Percentiles rank a stretch among this genome's conserved stretches.
Evolutionary conservation across 306 rosid genomes (phyloP).

Genomic region (Cucumis hystrix): DNA sequence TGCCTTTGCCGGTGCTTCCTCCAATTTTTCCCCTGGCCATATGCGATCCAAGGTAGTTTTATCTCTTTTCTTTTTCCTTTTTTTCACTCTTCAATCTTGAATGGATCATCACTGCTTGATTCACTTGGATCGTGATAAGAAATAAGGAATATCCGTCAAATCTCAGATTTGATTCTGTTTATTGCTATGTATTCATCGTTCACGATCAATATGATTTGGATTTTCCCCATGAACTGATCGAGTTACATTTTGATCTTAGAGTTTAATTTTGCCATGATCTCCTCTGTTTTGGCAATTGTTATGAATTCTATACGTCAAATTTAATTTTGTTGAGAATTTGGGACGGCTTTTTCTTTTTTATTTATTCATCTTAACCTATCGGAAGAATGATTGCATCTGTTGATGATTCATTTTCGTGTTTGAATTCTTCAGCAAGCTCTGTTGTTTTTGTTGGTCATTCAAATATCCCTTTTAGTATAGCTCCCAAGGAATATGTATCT

Average conservation of each 20-base stretch:
- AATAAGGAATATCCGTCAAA: not conserved
- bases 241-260: not conserved
- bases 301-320: not conserved
- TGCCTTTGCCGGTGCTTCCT: slow-evolving; percentile 11
- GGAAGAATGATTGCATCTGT: not conserved
- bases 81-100: not conserved
- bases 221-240: not conserved
- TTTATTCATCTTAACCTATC: not conserved
- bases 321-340: not conserved
- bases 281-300: not conserved
- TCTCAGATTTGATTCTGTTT: not conserved
- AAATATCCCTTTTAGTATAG: not conserved
- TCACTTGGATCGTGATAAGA: not conserved
- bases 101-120: not conserved
- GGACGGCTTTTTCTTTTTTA: not conserved
- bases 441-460: not conserved
- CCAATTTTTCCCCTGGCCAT: slow-evolving; percentile 18
- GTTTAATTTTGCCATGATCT: not conserved
- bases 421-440: not conserved
- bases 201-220: not conserved
- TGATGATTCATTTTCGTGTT: not conserved
- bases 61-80: not conserved
- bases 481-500: not conserved
- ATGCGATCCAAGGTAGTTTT: slow-evolving; percentile 42
- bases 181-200: not conserved